phyloP scores from a whole-genome alignment of 805 yeast species.

The Candida railenensis region DNA sequence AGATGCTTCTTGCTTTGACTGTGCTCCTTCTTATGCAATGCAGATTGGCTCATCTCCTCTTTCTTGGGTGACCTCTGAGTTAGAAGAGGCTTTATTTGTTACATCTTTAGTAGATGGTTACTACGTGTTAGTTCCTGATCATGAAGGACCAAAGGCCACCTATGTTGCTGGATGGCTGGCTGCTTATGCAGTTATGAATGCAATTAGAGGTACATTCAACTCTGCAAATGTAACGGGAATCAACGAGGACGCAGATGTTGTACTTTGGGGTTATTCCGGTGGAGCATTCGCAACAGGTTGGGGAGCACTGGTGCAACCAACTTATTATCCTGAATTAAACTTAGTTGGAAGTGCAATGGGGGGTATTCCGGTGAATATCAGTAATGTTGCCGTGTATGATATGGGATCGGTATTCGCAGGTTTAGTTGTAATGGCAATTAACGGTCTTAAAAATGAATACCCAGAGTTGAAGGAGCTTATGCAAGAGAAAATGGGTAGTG shows the following conservation, averaged over 20 bases:
- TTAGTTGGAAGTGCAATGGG: conserved; percentile 27
- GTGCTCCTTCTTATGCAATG: conserved; percentile 21
- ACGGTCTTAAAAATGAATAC: conserved; percentile 23
- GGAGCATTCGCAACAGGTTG: conserved; percentile 38
- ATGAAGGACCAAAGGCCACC: conserved; percentile 32
- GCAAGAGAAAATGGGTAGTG: conserved; percentile 3
- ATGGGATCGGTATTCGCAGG: conserved; percentile 24
- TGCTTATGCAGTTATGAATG: conserved; percentile 29
- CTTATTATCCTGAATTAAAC: conserved; percentile 4
- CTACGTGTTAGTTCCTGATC: conserved; percentile 33
- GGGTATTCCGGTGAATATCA: conserved; percentile 25
- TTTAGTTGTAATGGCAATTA: conserved; percentile 20
- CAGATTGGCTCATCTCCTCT: conserved; percentile 9
- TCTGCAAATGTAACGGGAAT: conserved; percentile 18
- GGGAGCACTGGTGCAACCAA: conserved; percentile 34
- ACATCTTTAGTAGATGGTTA: conserved; percentile 27
- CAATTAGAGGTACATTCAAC: conserved; percentile 25
- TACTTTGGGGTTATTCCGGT: conserved; percentile 39
- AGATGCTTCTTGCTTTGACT: conserved; percentile 17
- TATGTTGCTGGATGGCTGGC: conserved; percentile 31
- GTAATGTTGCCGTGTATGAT: conserved; percentile 14
- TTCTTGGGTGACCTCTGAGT: conserved; percentile 14
- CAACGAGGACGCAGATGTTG: conserved; percentile 17
- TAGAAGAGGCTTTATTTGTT: conserved; percentile 9
- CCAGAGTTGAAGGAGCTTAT: conserved; percentile 15